Conservation (phyloP, 768 basidiomycete species). For the Xanthoconium purpureum region DNA sequence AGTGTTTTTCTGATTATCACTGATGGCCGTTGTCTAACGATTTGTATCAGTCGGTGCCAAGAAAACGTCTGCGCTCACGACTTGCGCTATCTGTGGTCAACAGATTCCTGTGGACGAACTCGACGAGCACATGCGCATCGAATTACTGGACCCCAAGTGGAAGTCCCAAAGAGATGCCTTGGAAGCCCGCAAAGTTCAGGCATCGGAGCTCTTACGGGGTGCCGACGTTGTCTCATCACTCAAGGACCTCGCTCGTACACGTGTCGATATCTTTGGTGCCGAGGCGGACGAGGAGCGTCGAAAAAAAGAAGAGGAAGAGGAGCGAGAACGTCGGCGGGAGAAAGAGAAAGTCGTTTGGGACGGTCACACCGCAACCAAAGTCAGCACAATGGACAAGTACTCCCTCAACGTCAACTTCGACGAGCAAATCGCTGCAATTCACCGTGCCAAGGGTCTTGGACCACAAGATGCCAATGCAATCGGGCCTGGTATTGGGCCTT, state of each 20-base stretch:
- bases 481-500: constrained; percentile 84
- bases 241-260: constrained; percentile 88
- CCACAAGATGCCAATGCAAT: constrained; percentile 78
- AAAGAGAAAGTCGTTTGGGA: constrained; percentile 98
- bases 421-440: constrained; percentile 97
- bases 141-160: constrained; percentile 96
- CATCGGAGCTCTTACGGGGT: constrained; percentile 82
- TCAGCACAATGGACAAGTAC: constrained; percentile 88
- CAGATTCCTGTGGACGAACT: constrained; percentile 94
- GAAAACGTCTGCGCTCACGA: constrained; percentile 66
- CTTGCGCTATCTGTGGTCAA: constrained; percentile 93
- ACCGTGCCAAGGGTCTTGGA: constrained; percentile 86
- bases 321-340: constrained; percentile 76
- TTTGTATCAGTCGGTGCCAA: constrained; percentile 59
- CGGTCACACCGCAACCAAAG: constrained; percentile 94
- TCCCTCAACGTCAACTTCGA: constrained; percentile 92
- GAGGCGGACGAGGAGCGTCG: constrained; percentile 90
- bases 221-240: constrained; percentile 94
- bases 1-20: constrained; percentile 32
- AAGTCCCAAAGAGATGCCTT: constrained; percentile 89
- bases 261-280: constrained; percentile 96
- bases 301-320: constrained; percentile 83
- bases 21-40: constrained; percentile 6
- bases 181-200: constrained; percentile 87
- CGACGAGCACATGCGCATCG: constrained; percentile 97